Evolutionary conservation across 345 rosid species (phyloP).

Genomic region (Camelina laxa): DNA sequence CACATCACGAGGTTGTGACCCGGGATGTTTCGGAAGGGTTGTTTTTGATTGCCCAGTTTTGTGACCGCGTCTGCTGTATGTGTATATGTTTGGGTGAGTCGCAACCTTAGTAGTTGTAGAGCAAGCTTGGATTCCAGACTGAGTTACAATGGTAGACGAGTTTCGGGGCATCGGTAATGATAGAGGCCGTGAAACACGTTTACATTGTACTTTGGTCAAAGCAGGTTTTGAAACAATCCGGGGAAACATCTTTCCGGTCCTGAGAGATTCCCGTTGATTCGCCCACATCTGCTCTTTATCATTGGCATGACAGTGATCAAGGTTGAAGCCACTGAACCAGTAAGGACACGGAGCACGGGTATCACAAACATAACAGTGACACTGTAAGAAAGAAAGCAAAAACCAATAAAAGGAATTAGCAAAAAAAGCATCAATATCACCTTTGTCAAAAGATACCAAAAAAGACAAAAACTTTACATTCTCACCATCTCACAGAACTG

Average conservation of each 20-base stretch:
- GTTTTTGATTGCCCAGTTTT: constrained; percentile 31
- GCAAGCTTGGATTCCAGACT: constrained; percentile 44
- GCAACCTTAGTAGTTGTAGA: constrained; percentile 39
- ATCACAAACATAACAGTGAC: constrained; percentile 91
- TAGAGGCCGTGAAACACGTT: constrained; percentile 2
- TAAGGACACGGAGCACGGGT: constrained; percentile 65
- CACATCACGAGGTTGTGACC: constrained; percentile 31
- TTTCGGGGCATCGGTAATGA: constrained; percentile 1
- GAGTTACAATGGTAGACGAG: constrained; percentile 16
- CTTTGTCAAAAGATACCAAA: not conserved
- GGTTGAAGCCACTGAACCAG: constrained; percentile 53
- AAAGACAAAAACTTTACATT: not conserved
- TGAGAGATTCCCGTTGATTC: constrained; percentile 47
- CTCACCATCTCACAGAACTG: constrained; percentile 65
- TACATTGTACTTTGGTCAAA: constrained; percentile 25
- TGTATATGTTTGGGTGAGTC: constrained; percentile 21
- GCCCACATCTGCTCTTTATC: constrained; percentile 65
- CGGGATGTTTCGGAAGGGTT: constrained; percentile 25
- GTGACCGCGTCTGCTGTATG: constrained; percentile 34
- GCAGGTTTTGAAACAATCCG: constrained; percentile 26
- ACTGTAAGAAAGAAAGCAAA: constrained; percentile 46
- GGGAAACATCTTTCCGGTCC: constrained; percentile 37
- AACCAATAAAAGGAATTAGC: not conserved
- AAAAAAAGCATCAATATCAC: not conserved
- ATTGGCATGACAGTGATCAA: constrained; percentile 85